Percentiles rank a stretch among this genome's conserved stretches.
Conservation (phyloP, 1,284 basidiomycete genomes). For the Volvariella volvacea region DNA sequence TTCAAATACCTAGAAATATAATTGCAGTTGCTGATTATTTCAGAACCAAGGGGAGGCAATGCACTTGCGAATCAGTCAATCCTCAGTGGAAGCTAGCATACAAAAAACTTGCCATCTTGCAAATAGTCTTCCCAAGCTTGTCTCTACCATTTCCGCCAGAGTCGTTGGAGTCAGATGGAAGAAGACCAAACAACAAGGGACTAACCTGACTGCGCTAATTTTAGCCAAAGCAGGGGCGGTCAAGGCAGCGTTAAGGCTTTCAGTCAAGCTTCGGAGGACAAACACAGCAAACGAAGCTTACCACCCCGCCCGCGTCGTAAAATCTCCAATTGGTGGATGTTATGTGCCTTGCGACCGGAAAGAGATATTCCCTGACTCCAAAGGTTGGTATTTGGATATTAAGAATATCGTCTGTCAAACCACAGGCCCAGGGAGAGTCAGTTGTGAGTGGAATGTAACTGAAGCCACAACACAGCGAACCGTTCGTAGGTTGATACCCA, state of each 20-base stretch:
- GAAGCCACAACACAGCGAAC: no score
- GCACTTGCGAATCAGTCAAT: no score
- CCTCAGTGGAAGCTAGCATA: no score
- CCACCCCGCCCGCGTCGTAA: conserved; percentile 74
- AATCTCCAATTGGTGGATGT: conserved; percentile 73
- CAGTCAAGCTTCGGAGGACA: no score
- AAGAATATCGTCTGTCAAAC: conserved; percentile 65
- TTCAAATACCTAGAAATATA: conserved; percentile 50
- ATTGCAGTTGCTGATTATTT: conserved; percentile 73
- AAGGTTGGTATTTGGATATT: conserved; percentile 81
- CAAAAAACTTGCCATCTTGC: conserved; percentile 72
- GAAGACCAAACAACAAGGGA: conserved; percentile 9
- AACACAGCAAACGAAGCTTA: not conserved
- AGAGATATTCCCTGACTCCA: conserved; percentile 75
- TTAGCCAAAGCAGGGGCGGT: conserved; percentile 6
- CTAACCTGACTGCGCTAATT: conserved; percentile 25
- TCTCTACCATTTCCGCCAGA: conserved; percentile 50
- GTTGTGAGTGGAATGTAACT: no score
- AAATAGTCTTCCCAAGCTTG: conserved; percentile 79
- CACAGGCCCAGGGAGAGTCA: not conserved
- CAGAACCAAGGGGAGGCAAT: not conserved
- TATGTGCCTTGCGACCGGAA: conserved; percentile 66
- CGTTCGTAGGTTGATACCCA: conserved; percentile 65
- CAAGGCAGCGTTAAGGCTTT: no score
- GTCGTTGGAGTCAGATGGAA: no score